Conservation (phyloP, 2,329 filamentous ascomycete genomes). For the Trichophyton verrucosum region DNA sequence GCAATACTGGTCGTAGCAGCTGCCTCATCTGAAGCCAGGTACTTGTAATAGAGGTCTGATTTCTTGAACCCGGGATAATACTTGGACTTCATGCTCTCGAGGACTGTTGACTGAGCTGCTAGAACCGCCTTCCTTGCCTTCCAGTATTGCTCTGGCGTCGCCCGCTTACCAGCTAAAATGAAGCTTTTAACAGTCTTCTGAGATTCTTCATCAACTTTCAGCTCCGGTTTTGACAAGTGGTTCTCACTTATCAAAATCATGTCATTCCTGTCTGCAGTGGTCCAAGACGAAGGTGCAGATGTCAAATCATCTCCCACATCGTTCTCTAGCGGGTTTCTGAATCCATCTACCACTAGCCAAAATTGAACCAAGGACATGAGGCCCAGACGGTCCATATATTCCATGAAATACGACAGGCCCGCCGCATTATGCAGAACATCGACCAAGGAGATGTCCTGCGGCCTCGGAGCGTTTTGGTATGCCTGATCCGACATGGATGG, state of each 20-base stretch:
- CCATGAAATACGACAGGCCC: constrained; percentile 96
- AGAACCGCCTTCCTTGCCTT: constrained; percentile 70
- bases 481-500: constrained; percentile 1
- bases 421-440: constrained; percentile 85
- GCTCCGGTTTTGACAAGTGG: constrained; percentile 70
- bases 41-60: constrained; percentile 93
- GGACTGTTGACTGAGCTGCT: constrained; percentile 64
- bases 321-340: constrained; percentile 85
- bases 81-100: constrained; percentile 70
- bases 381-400: constrained; percentile 89
- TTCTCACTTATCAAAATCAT: constrained; percentile 83
- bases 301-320: constrained; percentile 61
- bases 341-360: constrained; percentile 94
- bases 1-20: constrained; percentile 15
- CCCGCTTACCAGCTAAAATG: constrained; percentile 61
- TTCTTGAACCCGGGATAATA: constrained; percentile 80
- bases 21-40: constrained; percentile 71
- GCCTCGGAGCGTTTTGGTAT: constrained; percentile 38
- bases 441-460: constrained; percentile 63
- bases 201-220: constrained; percentile 61
- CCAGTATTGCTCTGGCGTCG: constrained; percentile 70
- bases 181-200: constrained; percentile 63
- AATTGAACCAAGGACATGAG: constrained; percentile 89
- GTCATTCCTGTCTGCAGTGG: constrained; percentile 71
- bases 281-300: constrained; percentile 56